Evolutionary conservation across 352 stramenopile species (phyloP), one percentile per base, ranked within the genome.

Genomic region (Phytophthora sp.): DNA sequence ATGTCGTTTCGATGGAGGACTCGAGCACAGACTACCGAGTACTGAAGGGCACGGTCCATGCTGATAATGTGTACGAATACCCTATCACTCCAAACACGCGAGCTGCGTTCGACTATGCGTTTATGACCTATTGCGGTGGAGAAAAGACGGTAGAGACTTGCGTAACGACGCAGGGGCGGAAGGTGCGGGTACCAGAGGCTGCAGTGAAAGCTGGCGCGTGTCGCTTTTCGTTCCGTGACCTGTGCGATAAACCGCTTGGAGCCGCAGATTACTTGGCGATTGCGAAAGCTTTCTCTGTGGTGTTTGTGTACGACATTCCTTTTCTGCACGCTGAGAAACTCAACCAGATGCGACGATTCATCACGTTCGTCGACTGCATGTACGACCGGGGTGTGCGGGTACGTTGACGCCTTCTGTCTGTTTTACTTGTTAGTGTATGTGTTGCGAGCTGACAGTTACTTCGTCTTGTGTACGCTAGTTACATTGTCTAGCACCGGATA

Each of bases 281-380:
- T 64, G 95, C 92, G 7, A 80, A 93, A 35, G 73, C 79, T 7
- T 95, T 94, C 53, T 73, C 82, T 0, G 76, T 89, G 12, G 83
- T 99, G n/a, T 95, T 98, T 71, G 67, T 99, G 30, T 78, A 91
- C 42, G 78, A 98, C 55, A 94, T 99, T 61, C 96, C 96, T 7
- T 55, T 79, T 18, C 76, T 98, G 15, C 87, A 83, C 15, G 69
- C 97, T 11, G 77, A 94, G n/a, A 79, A 87, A 57, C 91, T 98
- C 55, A 97, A 99, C 74, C 69, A 89, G 64, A 86, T 93, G 63
- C 88, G 97, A 51, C 90, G 97, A 53, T 99, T 99, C 71, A 99
- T 99, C 70, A 99, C 96, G 12, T 93, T 99, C 47, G 86, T 99
- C 60, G 97, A 99, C 79, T 98, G 98, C 76, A 89, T 99, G 77